A percentile compares a stretch with the other conserved stretches of the same genome.
Evolutionary conservation across 768 basidiomycete genomes (phyloP).

Genomic region (Sutorius australiensis): DNA sequence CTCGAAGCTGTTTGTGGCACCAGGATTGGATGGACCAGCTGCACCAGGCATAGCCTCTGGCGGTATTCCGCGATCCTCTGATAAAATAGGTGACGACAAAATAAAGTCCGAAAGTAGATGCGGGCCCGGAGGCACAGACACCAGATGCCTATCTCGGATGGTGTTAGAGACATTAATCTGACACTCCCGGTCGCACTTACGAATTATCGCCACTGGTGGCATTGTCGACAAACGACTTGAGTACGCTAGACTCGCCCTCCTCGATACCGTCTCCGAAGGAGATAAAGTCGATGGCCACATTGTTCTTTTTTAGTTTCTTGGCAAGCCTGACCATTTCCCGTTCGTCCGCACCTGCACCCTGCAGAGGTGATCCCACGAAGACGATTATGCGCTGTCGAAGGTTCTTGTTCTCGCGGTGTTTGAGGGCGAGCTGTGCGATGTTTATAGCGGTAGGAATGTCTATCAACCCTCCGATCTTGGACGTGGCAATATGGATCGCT

Average conservation of each 20-base stretch:
- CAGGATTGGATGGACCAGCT: constrained; percentile 46
- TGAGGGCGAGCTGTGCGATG: constrained; percentile 92
- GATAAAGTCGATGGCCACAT: constrained; percentile 90
- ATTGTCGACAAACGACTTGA: constrained; percentile 81
- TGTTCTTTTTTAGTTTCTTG: constrained; percentile 99
- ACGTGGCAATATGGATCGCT: constrained; percentile 67
- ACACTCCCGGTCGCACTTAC: constrained; percentile 42
- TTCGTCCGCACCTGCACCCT: constrained; percentile 65
- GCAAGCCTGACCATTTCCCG: constrained; percentile 83
- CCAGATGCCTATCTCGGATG: constrained; percentile 59
- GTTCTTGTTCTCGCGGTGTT: constrained; percentile 98
- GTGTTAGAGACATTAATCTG: not conserved
- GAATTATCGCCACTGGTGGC: constrained; percentile 82
- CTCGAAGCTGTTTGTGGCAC: constrained; percentile 60
- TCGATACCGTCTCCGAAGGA: constrained; percentile 89
- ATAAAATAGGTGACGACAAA: constrained; percentile 75
- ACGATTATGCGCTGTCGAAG: constrained; percentile 93
- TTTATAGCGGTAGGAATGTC: constrained; percentile 90
- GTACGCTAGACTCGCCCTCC: constrained; percentile 59
- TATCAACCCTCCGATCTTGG: constrained; percentile 73
- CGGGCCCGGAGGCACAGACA: constrained; percentile 72
- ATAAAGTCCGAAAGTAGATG: constrained; percentile 82
- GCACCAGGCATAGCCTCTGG: constrained; percentile 50
- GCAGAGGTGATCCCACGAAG: constrained; percentile 88
- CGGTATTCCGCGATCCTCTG: constrained; percentile 75